Evolutionary conservation across 345 rosid species (phyloP).

Genomic region (Eutrema yunnanense): DNA sequence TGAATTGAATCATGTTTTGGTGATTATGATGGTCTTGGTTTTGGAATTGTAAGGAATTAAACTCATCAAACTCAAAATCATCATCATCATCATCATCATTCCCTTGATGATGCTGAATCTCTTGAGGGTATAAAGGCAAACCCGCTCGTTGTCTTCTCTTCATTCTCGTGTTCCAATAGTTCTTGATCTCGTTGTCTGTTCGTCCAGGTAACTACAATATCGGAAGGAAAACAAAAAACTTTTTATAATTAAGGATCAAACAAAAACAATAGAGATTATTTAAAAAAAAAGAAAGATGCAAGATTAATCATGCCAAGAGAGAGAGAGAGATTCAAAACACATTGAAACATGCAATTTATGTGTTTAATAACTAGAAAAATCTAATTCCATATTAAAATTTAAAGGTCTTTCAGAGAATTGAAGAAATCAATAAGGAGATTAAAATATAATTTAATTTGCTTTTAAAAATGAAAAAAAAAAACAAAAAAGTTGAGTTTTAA

Average conservation of each 20-base stretch:
- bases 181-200: constrained; percentile 88
- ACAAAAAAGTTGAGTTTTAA: neutral
- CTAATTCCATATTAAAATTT: neutral
- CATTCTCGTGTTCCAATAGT: constrained; percentile 82
- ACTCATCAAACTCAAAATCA: constrained; percentile 27
- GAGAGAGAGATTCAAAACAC: constrained; percentile 4
- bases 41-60: constrained; percentile 24
- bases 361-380: constrained; percentile 2
- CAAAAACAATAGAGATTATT: neutral
- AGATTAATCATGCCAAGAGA: constrained; percentile 11
- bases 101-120: constrained; percentile 23
- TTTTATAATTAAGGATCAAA: neutral
- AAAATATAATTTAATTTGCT: neutral
- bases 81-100: constrained; percentile 12
- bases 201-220: constrained; percentile 66
- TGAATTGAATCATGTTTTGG: constrained; percentile 18
- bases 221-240: too few relatives aligned
- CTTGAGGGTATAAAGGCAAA: constrained; percentile 66
- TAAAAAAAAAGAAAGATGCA: neutral
- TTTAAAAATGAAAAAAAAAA: neutral
- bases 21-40: constrained; percentile 23
- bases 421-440: neutral
- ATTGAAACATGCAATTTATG: constrained; percentile 8
- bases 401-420: neutral
- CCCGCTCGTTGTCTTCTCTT: constrained; percentile 75